Base-by-base conservation (phyloP, 75 land plant species). In the Pseudotsuga menziesii region DNA sequence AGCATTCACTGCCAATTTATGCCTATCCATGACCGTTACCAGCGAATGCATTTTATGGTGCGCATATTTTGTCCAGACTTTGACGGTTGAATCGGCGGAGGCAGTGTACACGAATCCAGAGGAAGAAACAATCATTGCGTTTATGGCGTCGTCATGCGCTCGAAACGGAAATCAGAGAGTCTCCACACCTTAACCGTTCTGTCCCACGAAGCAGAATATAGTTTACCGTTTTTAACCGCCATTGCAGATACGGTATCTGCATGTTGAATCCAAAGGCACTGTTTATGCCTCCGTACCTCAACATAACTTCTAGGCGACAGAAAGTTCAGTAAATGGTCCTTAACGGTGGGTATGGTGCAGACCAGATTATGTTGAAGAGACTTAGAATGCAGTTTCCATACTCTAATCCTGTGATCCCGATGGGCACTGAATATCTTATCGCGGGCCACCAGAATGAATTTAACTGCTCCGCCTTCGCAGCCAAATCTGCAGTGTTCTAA, bases 201-300 rank as follows among this genome's bases (percentile, higher is more conserved):
- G 78, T 93, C 95, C 83, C 83, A 88, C 0, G 95, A 90, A 12
- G 85, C 91, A 4, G 90, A 78, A 74, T 88, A 88, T n/a, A 88
- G 55, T 4, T 15, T n/a, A 16, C 39, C 72, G 6, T 16, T 27
- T 17, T 17, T 8, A 17, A 75, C 32, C 16, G 77, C 77, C 27
- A 75, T 16, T 7, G 61, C 58, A 32, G 57, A 48, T 17, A 75
- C 32, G 17, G 61, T 29, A n/a, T 75, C 77, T 14, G 77, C 22
- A n/a, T 75, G 77, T 8, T 75, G n/a, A 0, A 58, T 75, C 77
- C 77, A 75, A 7, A 27, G 23, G 62, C 58, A 55, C 19, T n/a
- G 25, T 1, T 27, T 17, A 13, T 27, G 72, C 39, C 29, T 13
- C 14, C 72, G 72, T 17, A 44, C 0, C 48, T 44, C 7, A 44